These are phyloP conservation scores for Populus nigra DNA, from an alignment of 345 rosid species.

Conservation along the genomic window DNA sequence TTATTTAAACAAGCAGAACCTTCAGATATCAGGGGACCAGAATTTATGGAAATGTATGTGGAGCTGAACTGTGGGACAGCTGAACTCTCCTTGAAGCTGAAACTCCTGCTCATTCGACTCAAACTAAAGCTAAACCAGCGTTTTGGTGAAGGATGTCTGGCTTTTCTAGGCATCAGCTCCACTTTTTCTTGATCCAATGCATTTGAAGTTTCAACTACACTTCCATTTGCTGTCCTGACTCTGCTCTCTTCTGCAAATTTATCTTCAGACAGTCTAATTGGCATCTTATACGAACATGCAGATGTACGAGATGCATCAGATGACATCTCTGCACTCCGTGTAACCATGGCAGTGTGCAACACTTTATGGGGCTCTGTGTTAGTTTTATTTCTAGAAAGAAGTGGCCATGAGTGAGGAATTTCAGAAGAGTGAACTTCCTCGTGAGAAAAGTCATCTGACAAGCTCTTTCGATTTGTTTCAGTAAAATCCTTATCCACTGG, in stretches of 20 bases:
- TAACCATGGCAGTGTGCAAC: conserved; percentile 11
- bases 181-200: conserved; percentile 41
- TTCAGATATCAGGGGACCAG: conserved; percentile 52
- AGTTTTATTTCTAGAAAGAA: conserved; percentile 38
- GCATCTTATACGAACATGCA: conserved; percentile 12
- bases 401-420: conserved; percentile 50
- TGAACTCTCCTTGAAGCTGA: conserved; percentile 67
- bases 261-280: conserved; percentile 14
- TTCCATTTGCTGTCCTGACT: conserved; percentile 20
- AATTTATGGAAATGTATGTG: conserved; percentile 42
- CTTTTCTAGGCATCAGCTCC: conserved; percentile 37
- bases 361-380: conserved; percentile 25
- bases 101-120: conserved; percentile 65
- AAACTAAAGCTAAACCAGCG: conserved; percentile 81
- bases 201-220: conserved; percentile 35
- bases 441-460: conserved; percentile 33
- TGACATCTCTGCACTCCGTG: conserved; percentile 27
- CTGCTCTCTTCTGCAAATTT: conserved; percentile 18
- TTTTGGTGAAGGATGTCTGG: conserved; percentile 54
- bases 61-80: conserved; percentile 44
- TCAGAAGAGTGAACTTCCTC: conserved; percentile 32
- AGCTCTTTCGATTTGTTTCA: conserved; percentile 25
- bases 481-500: conserved; percentile 27
- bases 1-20: conserved; percentile 33
- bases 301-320: conserved; percentile 25